Percentiles rank a stretch among this genome's conserved stretches.
Evolutionary conservation across 2,329 filamentous ascomycete species (phyloP).

Genomic region (Teratosphaeria epicoccoides): DNA sequence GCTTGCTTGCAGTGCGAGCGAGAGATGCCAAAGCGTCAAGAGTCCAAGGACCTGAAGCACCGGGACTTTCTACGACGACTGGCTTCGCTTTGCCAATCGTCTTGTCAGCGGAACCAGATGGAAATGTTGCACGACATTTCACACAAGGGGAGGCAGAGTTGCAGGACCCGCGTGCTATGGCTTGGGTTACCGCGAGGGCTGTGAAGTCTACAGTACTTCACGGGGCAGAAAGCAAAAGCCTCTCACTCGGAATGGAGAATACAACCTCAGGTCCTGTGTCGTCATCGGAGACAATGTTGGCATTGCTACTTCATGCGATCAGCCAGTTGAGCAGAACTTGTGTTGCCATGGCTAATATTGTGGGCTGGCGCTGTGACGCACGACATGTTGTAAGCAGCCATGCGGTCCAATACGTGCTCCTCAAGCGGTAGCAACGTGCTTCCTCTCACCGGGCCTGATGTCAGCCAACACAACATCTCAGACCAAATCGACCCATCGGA

Average conservation of each 20-base stretch:
- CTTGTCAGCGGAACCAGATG: background rate
- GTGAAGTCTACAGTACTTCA: background rate
- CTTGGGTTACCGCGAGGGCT: background rate
- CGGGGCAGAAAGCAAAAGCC: background rate
- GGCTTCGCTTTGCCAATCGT: too few species aligned
- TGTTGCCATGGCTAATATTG: background rate
- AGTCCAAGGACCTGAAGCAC: too few species aligned
- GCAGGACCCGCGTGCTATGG: background rate
- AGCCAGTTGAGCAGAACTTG: too few species aligned
- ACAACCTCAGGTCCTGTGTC: background rate
- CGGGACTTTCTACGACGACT: too few species aligned
- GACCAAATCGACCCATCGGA: background rate
- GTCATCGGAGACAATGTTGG: background rate
- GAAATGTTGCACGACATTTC: background rate
- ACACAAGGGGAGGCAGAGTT: background rate
- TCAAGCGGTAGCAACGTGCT: background rate
- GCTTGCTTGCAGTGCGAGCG: too few species aligned
- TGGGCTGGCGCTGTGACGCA: background rate
- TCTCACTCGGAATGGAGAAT: background rate
- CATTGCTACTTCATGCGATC: too few species aligned
- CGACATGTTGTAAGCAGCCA: background rate
- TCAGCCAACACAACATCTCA: background rate
- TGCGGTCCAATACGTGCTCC: background rate
- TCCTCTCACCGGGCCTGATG: background rate
- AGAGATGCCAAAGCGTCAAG: too few species aligned